These are phyloP conservation scores for Xylaria nigripes DNA, from an alignment of 495 filamentous ascomycete genomes.

Conservation along the genomic window DNA sequence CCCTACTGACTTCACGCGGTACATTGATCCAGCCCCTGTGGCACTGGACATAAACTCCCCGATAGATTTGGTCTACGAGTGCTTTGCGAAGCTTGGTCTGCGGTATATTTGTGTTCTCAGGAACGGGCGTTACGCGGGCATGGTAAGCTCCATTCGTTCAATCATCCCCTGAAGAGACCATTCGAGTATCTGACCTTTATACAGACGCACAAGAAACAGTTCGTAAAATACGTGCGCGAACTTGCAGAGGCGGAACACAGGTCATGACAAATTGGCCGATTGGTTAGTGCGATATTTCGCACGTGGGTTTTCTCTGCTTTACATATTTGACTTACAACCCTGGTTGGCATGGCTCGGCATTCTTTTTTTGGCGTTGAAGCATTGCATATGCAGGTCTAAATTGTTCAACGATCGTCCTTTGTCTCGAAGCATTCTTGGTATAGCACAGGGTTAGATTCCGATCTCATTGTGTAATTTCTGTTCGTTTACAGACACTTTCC, in stretches of 20 bases:
- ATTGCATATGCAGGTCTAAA: background rate
- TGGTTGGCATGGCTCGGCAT: background rate
- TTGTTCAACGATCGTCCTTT: background rate
- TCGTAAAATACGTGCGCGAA: conserved; percentile 88
- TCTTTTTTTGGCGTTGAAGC: background rate
- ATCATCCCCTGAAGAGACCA: background rate
- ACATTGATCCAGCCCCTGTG: conserved; percentile 86
- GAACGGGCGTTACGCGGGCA: conserved; percentile 77
- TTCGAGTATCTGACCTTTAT: background rate
- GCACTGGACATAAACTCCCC: conserved; percentile 82
- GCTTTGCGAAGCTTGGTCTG: conserved; percentile 88
- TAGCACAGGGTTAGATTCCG: too few relatives aligned
- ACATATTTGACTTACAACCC: background rate
- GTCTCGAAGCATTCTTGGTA: background rate
- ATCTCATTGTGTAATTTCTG: too few relatives aligned
- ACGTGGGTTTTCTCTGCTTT: background rate
- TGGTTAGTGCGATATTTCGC: background rate
- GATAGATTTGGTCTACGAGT: conserved; percentile 94
- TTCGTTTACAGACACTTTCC: too few relatives aligned
- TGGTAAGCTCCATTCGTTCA: conserved; percentile 53
- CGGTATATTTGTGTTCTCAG: conserved; percentile 84
- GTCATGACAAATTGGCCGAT: conserved; percentile 7
- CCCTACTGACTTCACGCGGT: conserved; percentile 78
- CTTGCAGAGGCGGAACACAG: conserved; percentile 52
- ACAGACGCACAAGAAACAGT: conserved; percentile 88